These are phyloP conservation scores for Pseudopithomyces chartarum DNA, from an alignment of 2,329 filamentous ascomycete species.

Conservation along the genomic window DNA sequence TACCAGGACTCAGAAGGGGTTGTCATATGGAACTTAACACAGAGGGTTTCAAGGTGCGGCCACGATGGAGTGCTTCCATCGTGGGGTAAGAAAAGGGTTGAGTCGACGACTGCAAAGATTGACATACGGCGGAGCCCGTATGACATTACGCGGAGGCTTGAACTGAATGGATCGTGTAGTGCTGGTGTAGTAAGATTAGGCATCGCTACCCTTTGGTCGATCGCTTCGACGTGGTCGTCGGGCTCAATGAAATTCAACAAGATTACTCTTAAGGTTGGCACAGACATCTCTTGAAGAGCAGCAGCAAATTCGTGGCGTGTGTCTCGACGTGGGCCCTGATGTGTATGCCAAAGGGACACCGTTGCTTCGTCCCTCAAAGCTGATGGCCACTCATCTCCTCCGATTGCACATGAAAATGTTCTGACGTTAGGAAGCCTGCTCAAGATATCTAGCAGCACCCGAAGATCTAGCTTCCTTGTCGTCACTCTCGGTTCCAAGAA, in stretches of 20 bases:
- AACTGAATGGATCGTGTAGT: constrained; percentile 1
- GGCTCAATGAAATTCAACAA: not conserved
- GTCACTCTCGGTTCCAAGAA: not conserved
- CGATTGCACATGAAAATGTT: not conserved
- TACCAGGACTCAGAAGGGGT: constrained; percentile 17
- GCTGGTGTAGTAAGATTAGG: not conserved
- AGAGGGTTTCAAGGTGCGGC: constrained; percentile 16
- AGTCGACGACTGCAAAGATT: not conserved
- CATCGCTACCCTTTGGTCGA: not conserved
- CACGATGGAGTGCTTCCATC: constrained; percentile 7
- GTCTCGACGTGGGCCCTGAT: not conserved
- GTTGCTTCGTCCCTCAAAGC: not conserved
- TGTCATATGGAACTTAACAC: constrained; percentile 13
- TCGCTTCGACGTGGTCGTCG: not conserved
- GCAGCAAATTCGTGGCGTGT: not conserved
- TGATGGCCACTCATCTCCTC: not conserved
- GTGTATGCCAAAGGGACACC: not conserved
- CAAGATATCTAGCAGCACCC: not conserved
- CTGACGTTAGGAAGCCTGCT: not conserved
- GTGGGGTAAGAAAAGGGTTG: constrained; percentile 1
- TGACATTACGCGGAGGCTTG: constrained; percentile 2
- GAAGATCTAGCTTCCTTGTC: not conserved
- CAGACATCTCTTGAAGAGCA: not conserved
- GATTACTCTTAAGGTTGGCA: not conserved
- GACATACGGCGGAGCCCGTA: not conserved